Percentiles rank a stretch among this genome's conserved stretches.
Evolutionary conservation across 2,329 filamentous ascomycete genomes (phyloP).

Genomic region (Paradendryphiella salina): DNA sequence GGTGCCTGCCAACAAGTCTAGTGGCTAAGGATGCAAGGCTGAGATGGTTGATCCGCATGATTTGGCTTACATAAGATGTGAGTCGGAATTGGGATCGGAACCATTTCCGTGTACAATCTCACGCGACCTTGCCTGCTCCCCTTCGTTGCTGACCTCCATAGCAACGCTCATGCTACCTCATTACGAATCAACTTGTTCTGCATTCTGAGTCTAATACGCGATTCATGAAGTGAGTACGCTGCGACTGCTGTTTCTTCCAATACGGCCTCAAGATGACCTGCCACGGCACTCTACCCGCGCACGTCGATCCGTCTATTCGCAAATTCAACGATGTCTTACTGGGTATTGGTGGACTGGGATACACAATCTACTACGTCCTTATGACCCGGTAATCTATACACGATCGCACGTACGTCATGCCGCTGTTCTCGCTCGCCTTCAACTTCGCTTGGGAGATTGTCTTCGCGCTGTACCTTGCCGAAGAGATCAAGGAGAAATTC

Average conservation of each 20-base stretch:
- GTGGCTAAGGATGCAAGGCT: background rate
- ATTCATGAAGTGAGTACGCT: too few species aligned
- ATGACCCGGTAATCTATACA: constrained; percentile 53
- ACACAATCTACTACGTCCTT: constrained; percentile 50
- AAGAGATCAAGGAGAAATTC: constrained; percentile 49
- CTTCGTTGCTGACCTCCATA: too few species aligned
- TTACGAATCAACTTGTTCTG: too few species aligned
- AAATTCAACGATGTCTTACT: constrained; percentile 19
- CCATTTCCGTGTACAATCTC: background rate
- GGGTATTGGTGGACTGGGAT: constrained; percentile 19
- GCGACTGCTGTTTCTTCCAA: too few species aligned
- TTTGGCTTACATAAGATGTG: background rate
- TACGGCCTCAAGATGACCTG: background rate
- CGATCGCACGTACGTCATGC: constrained; percentile 56
- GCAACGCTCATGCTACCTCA: too few species aligned
- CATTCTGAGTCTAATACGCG: too few species aligned
- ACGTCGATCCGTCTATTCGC: constrained; percentile 20
- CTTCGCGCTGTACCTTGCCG: constrained; percentile 54
- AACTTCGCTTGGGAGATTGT: constrained; percentile 60
- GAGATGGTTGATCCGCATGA: background rate
- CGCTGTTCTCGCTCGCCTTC: constrained; percentile 53
- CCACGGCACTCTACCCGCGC: constrained; percentile 18
- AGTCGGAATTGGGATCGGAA: background rate
- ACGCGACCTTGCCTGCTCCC: too few species aligned
- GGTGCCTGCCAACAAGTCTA: background rate